Conservation (phyloP, 768 basidiomycete genomes). For the Trametes sanguinea region DNA sequence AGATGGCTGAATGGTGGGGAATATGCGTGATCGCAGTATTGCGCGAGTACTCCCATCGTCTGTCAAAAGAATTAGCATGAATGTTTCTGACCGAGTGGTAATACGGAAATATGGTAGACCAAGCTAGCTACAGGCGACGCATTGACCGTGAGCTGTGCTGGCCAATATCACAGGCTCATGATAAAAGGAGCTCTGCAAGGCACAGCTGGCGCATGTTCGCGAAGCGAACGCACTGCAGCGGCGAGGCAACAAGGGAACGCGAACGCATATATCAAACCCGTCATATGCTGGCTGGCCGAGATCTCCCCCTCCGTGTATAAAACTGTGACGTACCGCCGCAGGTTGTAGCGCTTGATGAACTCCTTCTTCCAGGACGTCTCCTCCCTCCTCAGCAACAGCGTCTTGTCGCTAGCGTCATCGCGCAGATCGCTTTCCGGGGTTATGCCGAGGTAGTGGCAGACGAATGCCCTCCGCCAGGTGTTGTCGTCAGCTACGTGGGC, state of each 20-base stretch:
- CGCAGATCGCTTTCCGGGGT: conserved; percentile 61
- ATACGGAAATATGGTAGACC: too few relatives aligned
- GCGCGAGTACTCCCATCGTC: conserved; percentile 71
- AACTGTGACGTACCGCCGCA: conserved; percentile 49
- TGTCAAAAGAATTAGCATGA: conserved; percentile 32
- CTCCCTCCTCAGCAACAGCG: conserved; percentile 55
- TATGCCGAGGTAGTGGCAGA: conserved; percentile 65
- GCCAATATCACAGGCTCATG: too few relatives aligned
- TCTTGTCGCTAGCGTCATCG: conserved; percentile 36
- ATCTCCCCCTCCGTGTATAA: conserved; percentile 1
- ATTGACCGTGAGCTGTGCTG: too few relatives aligned
- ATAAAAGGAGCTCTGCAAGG: neutral
- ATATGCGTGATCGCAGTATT: conserved; percentile 60
- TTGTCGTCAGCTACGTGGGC: conserved; percentile 75
- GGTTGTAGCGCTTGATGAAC: conserved; percentile 57
- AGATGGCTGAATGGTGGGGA: conserved; percentile 61
- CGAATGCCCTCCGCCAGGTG: conserved; percentile 78
- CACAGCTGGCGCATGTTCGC: neutral
- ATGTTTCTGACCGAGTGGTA: too few relatives aligned
- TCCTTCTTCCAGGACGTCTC: conserved; percentile 71
- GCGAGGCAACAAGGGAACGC: neutral
- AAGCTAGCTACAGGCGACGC: too few relatives aligned
- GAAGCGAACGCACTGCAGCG: conserved; percentile 10
- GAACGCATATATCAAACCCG: neutral
- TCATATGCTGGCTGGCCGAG: neutral